Percentiles rank a stretch among this genome's conserved stretches.
Evolutionary conservation across 108 stramenopile species (phyloP).

Genomic region (Chaetoceros muelleri): DNA sequence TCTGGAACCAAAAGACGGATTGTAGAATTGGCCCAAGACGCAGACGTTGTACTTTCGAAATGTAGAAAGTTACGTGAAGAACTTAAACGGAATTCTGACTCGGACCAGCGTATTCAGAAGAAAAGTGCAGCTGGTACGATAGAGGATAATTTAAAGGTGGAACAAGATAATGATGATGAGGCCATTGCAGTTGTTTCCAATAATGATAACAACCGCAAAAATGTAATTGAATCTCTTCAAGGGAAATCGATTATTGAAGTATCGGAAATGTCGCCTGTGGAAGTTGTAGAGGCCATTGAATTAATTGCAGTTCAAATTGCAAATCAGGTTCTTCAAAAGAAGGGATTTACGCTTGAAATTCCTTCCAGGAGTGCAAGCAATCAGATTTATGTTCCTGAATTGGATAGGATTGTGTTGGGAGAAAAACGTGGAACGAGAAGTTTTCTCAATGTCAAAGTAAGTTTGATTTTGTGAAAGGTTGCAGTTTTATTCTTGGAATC

Average conservation of each 20-base stretch:
- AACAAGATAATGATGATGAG: background rate
- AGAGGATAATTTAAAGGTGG: conserved; percentile 1
- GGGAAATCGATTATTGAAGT: conserved; percentile 60
- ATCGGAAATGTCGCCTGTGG: conserved; percentile 43
- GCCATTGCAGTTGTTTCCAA: conserved; percentile 2
- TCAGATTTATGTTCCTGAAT: conserved; percentile 84
- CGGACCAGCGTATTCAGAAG: conserved; percentile 4
- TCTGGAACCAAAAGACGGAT: conserved; percentile 13
- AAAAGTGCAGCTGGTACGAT: conserved; percentile 2
- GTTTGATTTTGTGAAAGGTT: background rate
- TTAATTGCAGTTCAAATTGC: conserved; percentile 57
- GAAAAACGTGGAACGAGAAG: conserved; percentile 44
- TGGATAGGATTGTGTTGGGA: conserved; percentile 86
- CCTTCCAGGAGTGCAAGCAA: conserved; percentile 78
- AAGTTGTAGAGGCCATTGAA: conserved; percentile 80
- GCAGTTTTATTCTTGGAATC: background rate
- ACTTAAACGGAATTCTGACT: conserved; percentile 18
- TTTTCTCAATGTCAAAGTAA: conserved; percentile 60
- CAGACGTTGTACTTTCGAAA: conserved; percentile 51
- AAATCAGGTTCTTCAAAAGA: conserved; percentile 40
- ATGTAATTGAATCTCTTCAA: conserved; percentile 7
- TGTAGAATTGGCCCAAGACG: conserved; percentile 47
- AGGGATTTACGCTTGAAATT: conserved; percentile 73
- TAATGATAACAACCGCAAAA: conserved; percentile 3
- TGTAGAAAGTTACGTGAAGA: conserved; percentile 51